phyloP scores from a whole-genome alignment of 2,329 filamentous ascomycete genomes.

The Fusarium buxicola region DNA sequence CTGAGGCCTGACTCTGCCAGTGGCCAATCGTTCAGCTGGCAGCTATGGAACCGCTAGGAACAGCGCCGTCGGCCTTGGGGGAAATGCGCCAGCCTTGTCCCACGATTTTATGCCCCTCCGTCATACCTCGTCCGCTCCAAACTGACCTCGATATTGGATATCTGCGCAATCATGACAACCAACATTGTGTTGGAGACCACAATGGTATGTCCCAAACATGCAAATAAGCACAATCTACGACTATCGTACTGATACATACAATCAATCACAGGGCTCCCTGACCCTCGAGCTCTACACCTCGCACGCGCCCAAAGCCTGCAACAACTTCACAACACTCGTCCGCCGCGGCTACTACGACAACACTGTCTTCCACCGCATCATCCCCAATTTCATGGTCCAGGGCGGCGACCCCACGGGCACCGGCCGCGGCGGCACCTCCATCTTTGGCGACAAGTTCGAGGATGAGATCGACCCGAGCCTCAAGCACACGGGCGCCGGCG shows the following conservation, averaged over 20 bases:
- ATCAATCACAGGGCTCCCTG: constrained; percentile 75
- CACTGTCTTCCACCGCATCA: constrained; percentile 92
- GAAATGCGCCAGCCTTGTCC: constrained; percentile 29
- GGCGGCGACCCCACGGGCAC: constrained; percentile 95
- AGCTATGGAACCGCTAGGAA: constrained; percentile 18
- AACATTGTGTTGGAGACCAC: constrained; percentile 85
- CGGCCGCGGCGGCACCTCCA: constrained; percentile 86
- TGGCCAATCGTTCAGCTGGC: constrained; percentile 18
- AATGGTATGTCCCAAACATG: constrained; percentile 70
- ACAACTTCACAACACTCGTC: constrained; percentile 86
- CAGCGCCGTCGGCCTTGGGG: background rate
- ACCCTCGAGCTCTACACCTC: constrained; percentile 88
- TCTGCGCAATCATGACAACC: constrained; percentile 71
- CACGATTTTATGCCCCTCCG: constrained; percentile 26
- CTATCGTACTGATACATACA: background rate
- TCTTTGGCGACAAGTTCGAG: constrained; percentile 93
- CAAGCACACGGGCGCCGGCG: constrained; percentile 91
- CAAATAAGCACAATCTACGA: background rate
- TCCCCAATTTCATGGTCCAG: constrained; percentile 96
- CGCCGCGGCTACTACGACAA: constrained; percentile 88
- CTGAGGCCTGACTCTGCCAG: constrained; percentile 6
- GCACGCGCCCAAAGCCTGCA: constrained; percentile 90
- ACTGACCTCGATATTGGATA: background rate
- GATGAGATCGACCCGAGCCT: constrained; percentile 85
- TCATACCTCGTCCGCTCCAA: constrained; percentile 11